A percentile compares a stretch with the other conserved stretches of the same genome.
phyloP scores from a whole-genome alignment of 2,329 filamentous ascomycete species.

The Phialophora macrospora region DNA sequence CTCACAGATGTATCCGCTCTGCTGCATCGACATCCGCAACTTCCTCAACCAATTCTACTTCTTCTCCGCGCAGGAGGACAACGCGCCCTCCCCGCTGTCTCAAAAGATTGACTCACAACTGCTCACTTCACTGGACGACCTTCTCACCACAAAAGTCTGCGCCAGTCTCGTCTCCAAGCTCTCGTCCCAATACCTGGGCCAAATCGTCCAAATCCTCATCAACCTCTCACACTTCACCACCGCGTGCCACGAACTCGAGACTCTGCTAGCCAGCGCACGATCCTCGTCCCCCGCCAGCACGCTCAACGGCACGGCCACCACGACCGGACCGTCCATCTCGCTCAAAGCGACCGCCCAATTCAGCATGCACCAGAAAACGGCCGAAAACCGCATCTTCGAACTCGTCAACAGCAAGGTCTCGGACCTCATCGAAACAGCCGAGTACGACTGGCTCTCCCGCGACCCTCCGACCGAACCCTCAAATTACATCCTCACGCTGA shows the following conservation, averaged over 20 bases:
- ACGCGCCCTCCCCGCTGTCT: constrained; percentile 66
- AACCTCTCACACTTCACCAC: constrained; percentile 97
- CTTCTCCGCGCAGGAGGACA: constrained; percentile 93
- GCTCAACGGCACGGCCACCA: constrained; percentile 15
- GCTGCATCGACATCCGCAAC: constrained; percentile 97
- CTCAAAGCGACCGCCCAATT: constrained; percentile 78
- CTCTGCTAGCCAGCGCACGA: constrained; percentile 80
- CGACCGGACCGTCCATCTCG: constrained; percentile 65
- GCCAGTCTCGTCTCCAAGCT: constrained; percentile 85
- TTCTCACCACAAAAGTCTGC: constrained; percentile 92
- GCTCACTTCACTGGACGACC: constrained; percentile 84
- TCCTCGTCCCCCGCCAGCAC: constrained; percentile 58
- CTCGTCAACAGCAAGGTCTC: constrained; percentile 98
- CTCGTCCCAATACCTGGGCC: constrained; percentile 89
- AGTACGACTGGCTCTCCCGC: constrained; percentile 84
- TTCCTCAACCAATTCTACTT: constrained; percentile 98
- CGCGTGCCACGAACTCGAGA: constrained; percentile 87
- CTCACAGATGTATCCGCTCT: constrained; percentile 97
- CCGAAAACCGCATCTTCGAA: constrained; percentile 97
- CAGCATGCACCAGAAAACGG: constrained; percentile 87
- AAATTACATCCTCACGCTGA: constrained; percentile 94
- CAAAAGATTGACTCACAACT: constrained; percentile 89
- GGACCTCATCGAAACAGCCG: constrained; percentile 92
- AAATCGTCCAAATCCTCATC: constrained; percentile 97
- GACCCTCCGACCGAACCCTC: constrained; percentile 73